Conservation (phyloP, 2,329 filamentous ascomycete species). For the Aspergillus thermomutatus region DNA sequence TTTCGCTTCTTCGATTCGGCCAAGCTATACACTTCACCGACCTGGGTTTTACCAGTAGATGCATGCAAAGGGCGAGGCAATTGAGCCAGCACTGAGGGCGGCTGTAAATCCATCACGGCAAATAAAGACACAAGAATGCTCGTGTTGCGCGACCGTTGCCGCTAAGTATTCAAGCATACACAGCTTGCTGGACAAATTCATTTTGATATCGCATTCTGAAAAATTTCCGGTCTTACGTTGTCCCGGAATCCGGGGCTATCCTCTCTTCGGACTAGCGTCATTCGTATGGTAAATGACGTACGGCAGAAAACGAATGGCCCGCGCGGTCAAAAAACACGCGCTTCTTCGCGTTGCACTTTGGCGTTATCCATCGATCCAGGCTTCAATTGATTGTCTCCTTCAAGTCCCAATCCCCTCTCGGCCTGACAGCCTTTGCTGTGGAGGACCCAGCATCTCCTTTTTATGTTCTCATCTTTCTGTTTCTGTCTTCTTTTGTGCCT, state of each 20-base stretch:
- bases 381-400: constrained; percentile 7
- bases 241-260: constrained; percentile 18
- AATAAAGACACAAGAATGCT: neutral
- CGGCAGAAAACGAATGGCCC: constrained; percentile 4
- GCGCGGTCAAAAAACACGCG: constrained; percentile 16
- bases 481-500: neutral
- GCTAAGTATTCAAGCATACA: constrained; percentile 4
- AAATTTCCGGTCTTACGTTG: constrained; percentile 36
- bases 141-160: constrained; percentile 10
- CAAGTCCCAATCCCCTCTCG: neutral
- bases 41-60: constrained; percentile 38
- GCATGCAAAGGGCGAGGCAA: constrained; percentile 44
- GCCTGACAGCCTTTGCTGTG: neutral
- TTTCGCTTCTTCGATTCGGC: constrained; percentile 58
- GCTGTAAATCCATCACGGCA: constrained; percentile 41
- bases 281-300: constrained; percentile 15
- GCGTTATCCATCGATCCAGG: constrained; percentile 3
- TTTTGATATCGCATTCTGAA: constrained; percentile 25
- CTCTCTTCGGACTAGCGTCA: neutral
- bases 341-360: constrained; percentile 18
- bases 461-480: neutral
- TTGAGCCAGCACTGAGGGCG: constrained; percentile 44
- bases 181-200: constrained; percentile 14
- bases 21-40: constrained; percentile 52
- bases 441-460: neutral